phyloP scores from a whole-genome alignment of 495 filamentous ascomycete species.

The Chaetomium tenue region DNA sequence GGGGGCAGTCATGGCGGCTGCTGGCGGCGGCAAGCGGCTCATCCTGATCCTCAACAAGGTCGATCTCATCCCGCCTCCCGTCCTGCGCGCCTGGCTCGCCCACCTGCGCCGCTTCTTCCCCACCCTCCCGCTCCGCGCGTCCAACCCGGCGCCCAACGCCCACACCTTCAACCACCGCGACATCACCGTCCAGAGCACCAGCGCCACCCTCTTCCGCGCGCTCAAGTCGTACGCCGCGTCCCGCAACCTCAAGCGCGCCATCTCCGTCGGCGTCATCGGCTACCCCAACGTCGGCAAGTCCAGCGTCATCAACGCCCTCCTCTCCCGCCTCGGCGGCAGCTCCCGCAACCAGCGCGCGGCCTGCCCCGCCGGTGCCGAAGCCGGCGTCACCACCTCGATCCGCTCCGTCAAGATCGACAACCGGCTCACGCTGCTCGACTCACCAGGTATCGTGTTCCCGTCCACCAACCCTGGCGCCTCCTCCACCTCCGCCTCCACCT shows the following conservation, averaged over 20 bases:
- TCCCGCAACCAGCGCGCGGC: constrained; percentile 54
- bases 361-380: constrained; percentile 88
- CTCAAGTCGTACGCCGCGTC: constrained; percentile 86
- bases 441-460: constrained; percentile 94
- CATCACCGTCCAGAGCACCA: constrained; percentile 81
- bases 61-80: constrained; percentile 78
- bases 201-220: constrained; percentile 80
- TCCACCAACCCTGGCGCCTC: constrained; percentile 35
- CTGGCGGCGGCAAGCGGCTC: constrained; percentile 77
- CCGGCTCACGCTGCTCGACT: constrained; percentile 91
- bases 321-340: constrained; percentile 69
- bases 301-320: constrained; percentile 92
- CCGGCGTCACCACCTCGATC: constrained; percentile 86
- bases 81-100: constrained; percentile 78
- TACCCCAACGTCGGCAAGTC: constrained; percentile 98
- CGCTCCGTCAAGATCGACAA: constrained; percentile 91
- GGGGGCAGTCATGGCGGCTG: constrained; percentile 80
- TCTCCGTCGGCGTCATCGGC: constrained; percentile 90
- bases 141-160: constrained; percentile 77
- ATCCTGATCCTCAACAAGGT: constrained; percentile 98
- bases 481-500: constrained; percentile 29
- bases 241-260: constrained; percentile 80
- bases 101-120: constrained; percentile 90
- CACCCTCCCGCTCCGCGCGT: constrained; percentile 86
- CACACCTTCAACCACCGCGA: constrained; percentile 91